Conservation (phyloP, 192 early-diverging fungal genomes). For the Mortierella claussenii region DNA sequence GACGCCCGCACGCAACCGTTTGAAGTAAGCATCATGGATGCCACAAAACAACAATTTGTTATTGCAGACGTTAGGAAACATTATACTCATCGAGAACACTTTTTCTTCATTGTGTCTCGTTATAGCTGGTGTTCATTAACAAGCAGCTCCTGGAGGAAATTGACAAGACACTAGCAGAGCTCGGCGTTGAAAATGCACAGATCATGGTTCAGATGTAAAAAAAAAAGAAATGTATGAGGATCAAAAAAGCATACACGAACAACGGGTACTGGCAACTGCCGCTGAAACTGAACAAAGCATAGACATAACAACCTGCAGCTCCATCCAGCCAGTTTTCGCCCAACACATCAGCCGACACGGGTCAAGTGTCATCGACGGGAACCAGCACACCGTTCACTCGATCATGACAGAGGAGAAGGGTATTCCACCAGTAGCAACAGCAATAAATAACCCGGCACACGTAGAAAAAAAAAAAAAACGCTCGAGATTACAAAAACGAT, state of each 20-base stretch:
- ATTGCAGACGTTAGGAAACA: neutral
- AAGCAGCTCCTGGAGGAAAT: slow-evolving; percentile 71
- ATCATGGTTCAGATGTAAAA: slow-evolving; percentile 59
- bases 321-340: too few relatives aligned
- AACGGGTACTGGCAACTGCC: too few relatives aligned
- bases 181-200: slow-evolving; percentile 72
- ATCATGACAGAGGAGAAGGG: too few relatives aligned
- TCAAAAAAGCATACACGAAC: neutral
- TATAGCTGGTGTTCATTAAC: slow-evolving; percentile 76
- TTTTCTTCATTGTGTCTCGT: slow-evolving; percentile 40
- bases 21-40: slow-evolving; percentile 67
- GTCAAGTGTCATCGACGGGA: too few relatives aligned
- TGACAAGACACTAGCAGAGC: slow-evolving; percentile 77
- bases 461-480: neutral
- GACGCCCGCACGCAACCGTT: slow-evolving; percentile 71
- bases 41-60: neutral
- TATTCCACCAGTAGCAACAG: too few relatives aligned
- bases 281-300: too few relatives aligned
- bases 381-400: too few relatives aligned
- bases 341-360: too few relatives aligned
- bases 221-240: neutral
- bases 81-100: neutral
- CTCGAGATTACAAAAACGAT: too few relatives aligned
- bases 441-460: too few relatives aligned
- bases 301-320: too few relatives aligned